phyloP scores from a whole-genome alignment of 2,329 filamentous ascomycete species.

The Aspergillus versicolor region DNA sequence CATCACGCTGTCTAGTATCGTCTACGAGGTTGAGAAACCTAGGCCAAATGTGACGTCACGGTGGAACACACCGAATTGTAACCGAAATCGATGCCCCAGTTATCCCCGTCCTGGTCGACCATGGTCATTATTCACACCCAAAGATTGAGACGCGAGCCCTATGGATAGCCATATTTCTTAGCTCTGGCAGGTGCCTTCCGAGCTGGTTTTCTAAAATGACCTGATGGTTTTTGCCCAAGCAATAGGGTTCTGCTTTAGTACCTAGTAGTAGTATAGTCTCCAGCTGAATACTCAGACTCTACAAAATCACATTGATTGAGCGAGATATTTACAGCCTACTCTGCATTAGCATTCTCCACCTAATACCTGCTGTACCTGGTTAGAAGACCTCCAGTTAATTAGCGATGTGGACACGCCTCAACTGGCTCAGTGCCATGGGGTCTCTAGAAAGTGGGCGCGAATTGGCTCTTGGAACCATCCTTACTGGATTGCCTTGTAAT shows the following conservation, averaged over 20 bases:
- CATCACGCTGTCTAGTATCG: background rate
- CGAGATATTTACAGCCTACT: too few relatives aligned
- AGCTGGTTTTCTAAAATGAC: too few relatives aligned
- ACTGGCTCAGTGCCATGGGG: background rate
- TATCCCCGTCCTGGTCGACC: background rate
- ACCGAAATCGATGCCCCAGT: background rate
- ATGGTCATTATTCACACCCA: background rate
- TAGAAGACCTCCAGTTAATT: background rate
- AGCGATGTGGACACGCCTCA: background rate
- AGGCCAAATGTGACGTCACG: background rate
- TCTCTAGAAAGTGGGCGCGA: background rate
- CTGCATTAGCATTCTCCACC: background rate
- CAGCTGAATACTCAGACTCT: too few relatives aligned
- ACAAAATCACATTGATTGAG: too few relatives aligned
- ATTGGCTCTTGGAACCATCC: background rate
- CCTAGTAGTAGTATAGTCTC: too few relatives aligned
- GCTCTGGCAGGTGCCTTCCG: too few relatives aligned
- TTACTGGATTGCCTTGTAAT: background rate
- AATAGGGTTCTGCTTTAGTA: too few relatives aligned
- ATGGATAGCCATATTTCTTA: too few relatives aligned
- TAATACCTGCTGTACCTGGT: background rate
- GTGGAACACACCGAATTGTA: background rate
- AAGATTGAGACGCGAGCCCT: too few relatives aligned
- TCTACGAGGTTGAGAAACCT: too few relatives aligned
- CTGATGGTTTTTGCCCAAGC: too few relatives aligned